A percentile compares a stretch with the other conserved stretches of the same genome.
phyloP scores from a whole-genome alignment of 345 rosid species.

The Noccaea bulbosa region DNA sequence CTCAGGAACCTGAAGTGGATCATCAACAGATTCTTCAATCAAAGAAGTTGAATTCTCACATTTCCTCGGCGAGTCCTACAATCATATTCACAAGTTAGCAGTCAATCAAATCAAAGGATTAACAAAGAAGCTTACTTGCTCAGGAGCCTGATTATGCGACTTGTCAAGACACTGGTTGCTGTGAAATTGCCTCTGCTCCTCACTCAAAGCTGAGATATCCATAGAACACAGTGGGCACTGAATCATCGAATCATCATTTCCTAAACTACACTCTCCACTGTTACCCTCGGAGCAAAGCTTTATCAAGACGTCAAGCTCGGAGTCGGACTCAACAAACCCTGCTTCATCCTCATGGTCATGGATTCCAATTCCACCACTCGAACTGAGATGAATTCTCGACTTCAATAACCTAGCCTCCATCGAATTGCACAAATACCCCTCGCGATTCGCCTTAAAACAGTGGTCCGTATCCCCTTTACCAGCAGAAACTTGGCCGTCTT shows the following conservation, averaged over 20 bases:
- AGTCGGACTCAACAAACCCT: slow-evolving; percentile 47
- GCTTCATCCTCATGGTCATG: slow-evolving; percentile 33
- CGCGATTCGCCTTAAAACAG: slow-evolving; percentile 40
- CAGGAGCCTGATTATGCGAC: slow-evolving; percentile 43
- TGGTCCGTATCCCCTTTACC: slow-evolving; percentile 27
- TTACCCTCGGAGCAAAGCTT: slow-evolving; percentile 57
- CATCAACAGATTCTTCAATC: slow-evolving; percentile 44
- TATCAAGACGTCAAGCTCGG: slow-evolving; percentile 61
- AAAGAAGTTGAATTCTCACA: slow-evolving; percentile 32
- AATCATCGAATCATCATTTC: slow-evolving; percentile 43
- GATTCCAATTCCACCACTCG: slow-evolving; percentile 26
- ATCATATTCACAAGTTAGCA: slow-evolving; percentile 4
- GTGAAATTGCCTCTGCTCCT: slow-evolving; percentile 69
- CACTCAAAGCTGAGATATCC: slow-evolving; percentile 69
- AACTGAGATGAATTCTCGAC: slow-evolving; percentile 31
- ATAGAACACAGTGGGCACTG: slow-evolving; percentile 75
- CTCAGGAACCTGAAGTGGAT: slow-evolving; percentile 45
- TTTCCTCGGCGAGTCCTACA: slow-evolving; percentile 48
- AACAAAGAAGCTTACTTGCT: slow-evolving; percentile 50
- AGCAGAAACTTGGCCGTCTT: background rate
- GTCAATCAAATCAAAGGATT: slow-evolving; percentile 9
- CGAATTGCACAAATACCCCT: slow-evolving; percentile 60
- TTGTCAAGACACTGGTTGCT: slow-evolving; percentile 81
- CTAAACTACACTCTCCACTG: slow-evolving; percentile 37
- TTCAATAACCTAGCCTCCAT: slow-evolving; percentile 63